phyloP scores from a whole-genome alignment of 176 grass and related monocot species.

The Rhynchospora tenuis region DNA sequence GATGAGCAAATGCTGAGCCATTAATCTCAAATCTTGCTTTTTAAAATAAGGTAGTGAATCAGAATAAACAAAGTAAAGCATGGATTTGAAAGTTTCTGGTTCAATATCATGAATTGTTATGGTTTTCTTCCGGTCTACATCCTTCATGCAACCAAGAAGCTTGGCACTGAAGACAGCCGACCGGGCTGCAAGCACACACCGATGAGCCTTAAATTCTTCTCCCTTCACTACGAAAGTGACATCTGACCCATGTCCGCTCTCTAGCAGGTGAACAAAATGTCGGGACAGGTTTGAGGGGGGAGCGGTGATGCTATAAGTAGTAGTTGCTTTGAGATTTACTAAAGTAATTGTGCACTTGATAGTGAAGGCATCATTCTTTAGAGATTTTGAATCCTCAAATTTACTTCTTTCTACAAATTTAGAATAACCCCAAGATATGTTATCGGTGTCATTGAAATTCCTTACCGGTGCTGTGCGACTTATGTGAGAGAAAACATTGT shows the following conservation, averaged over 20 bases:
- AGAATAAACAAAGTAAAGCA: neutral
- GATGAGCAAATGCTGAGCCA: neutral
- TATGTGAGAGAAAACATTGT: neutral
- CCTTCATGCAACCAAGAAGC: neutral
- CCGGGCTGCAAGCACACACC: neutral
- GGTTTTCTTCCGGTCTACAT: neutral
- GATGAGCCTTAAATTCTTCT: neutral
- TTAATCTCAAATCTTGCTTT: neutral
- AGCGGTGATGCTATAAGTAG: neutral
- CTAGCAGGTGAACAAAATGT: neutral
- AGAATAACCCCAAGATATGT: neutral
- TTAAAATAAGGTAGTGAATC: neutral
- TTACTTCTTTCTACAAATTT: neutral
- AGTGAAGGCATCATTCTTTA: neutral
- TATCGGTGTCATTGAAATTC: neutral
- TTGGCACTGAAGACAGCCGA: neutral
- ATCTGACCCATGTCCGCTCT: neutral
- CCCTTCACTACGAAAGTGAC: neutral
- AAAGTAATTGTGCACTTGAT: neutral
- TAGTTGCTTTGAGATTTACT: neutral
- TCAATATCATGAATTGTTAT: neutral
- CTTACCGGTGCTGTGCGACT: neutral
- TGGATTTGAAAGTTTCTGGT: neutral
- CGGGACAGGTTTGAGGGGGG: neutral
- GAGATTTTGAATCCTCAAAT: neutral